Percentiles rank a stretch among this genome's conserved stretches.
phyloP scores from a whole-genome alignment of 192 early-diverging fungal genomes.

The Backusella parvicylindrica region DNA sequence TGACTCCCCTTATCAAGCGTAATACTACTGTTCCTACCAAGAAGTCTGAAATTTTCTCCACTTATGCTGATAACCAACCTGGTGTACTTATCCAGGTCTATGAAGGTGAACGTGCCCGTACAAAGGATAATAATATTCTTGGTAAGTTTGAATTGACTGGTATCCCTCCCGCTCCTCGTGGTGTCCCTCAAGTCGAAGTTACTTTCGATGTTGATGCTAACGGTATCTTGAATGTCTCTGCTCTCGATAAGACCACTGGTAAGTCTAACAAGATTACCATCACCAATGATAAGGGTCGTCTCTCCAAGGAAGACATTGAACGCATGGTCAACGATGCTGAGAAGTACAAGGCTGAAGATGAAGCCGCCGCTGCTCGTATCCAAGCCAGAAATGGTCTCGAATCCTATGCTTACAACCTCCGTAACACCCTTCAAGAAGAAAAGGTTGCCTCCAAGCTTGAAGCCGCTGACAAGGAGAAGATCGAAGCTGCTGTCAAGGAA shows the following conservation, averaged over 20 bases:
- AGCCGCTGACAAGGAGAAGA: constrained; percentile 80
- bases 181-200: constrained; percentile 97
- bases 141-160: constrained; percentile 99
- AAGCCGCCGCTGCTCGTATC: constrained; percentile 83
- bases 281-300: constrained; percentile 98
- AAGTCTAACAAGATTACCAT: constrained; percentile 98
- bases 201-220: constrained; percentile 98
- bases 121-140: constrained; percentile 98
- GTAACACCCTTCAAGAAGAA: constrained; percentile 81
- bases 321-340: constrained; percentile 93
- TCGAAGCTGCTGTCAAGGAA: constrained; percentile 79
- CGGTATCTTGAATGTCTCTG: constrained; percentile 96
- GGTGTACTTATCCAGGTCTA: constrained; percentile 96
- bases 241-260: constrained; percentile 93
- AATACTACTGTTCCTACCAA: constrained; percentile 99
- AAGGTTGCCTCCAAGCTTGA: constrained; percentile 74
- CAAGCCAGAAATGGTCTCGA: constrained; percentile 93
- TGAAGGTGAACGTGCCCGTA: constrained; percentile 96
- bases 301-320: constrained; percentile 98
- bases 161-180: constrained; percentile 95
- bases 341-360: constrained; percentile 88
- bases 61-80: constrained; percentile 97
- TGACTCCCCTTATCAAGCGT: constrained; percentile 92
- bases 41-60: constrained; percentile 98
- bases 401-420: constrained; percentile 96